Conservation (phyloP, 2,329 filamentous ascomycete species). For the Nectriaceae sp. region DNA sequence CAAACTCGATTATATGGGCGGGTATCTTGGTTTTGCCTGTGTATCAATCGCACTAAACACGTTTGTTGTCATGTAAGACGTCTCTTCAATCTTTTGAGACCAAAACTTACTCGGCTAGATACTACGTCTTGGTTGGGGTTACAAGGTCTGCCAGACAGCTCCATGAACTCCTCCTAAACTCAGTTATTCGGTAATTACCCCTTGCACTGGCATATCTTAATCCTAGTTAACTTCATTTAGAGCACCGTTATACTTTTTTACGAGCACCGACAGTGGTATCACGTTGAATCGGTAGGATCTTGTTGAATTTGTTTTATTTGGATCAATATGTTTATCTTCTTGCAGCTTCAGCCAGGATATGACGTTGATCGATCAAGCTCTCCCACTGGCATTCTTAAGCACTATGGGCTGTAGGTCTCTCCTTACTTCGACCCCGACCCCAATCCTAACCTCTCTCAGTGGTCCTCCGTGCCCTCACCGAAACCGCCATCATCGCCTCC, state of each 20-base stretch:
- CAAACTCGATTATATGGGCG: slow-evolving; percentile 20
- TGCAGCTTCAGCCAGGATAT: slow-evolving; percentile 46
- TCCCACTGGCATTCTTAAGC: slow-evolving; percentile 35
- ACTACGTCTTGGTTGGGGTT: slow-evolving; percentile 26
- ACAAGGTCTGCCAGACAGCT: slow-evolving; percentile 24
- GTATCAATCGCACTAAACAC: slow-evolving; percentile 15
- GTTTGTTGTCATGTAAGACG: slow-evolving; percentile 10
- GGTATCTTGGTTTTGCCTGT: slow-evolving; percentile 24
- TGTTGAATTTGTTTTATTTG: slow-evolving; percentile 6
- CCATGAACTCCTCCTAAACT: slow-evolving; percentile 23
- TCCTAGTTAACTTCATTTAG: slow-evolving; percentile 15
- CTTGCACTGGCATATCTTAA: not conserved
- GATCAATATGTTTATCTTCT: slow-evolving; percentile 19
- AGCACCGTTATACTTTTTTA: slow-evolving; percentile 44
- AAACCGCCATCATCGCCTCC: slow-evolving; percentile 25
- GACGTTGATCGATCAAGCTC: slow-evolving; percentile 41
- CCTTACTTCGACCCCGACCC: no score
- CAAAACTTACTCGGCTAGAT: slow-evolving; percentile 17
- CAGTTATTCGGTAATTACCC: slow-evolving; percentile 14
- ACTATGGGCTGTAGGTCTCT: slow-evolving; percentile 32
- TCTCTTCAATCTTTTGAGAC: not conserved
- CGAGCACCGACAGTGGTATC: slow-evolving; percentile 40
- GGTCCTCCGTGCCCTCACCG: slow-evolving; percentile 24
- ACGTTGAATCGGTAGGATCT: slow-evolving; percentile 40
- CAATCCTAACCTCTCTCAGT: no score